Evolutionary conservation across 805 yeast genomes (phyloP), one percentile per base, ranked within the genome.

Genomic region (Maudiozyma bulderi): DNA sequence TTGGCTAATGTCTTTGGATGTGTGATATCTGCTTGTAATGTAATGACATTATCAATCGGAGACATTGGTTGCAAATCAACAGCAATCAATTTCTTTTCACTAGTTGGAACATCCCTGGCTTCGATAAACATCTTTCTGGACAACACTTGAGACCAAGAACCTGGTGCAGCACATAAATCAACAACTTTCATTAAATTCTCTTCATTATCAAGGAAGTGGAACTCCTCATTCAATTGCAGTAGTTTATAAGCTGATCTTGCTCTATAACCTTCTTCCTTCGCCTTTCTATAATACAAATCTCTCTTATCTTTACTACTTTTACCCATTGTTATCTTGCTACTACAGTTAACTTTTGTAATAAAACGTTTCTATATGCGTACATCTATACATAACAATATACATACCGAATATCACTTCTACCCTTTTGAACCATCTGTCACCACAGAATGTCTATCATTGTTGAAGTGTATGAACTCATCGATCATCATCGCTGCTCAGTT

Each of bases 31-130:
- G 98, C 98, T 65, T 93, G 98, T 46, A 93, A 68, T 2, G 95
- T 82, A 0, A 82, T 84, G 13, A 93, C 98, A 46, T 95, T 87
- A 2, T 80, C 81, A n/a, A 93, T 86, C 1, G 98, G 98, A 0
- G 95, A 82, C 95, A 93, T 93, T 6, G 99, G 97, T 64, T 93
- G 99, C 48, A 93, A 72, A 66, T 93, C 99, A 1, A 93, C 99
- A 0, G 97, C 88, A 8, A 93, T 95, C 42, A 93, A 87, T 58
- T 82, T 86, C 39, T 86, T 80, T 8, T 60, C 56, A 7, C 59
- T 58, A 5, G 62, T 66, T 11, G 66, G 63, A 13, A 55, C 55
- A 40, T 56, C 55, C 46, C 54, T 57, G n/a, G 60, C 59, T 37
- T 67, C 74, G 51, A 72, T 71, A 56, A 74, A 79, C 39, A 86